These are phyloP conservation scores for Irpex sp. DNA, from an alignment of 1,284 basidiomycete genomes.

Conservation along the genomic window DNA sequence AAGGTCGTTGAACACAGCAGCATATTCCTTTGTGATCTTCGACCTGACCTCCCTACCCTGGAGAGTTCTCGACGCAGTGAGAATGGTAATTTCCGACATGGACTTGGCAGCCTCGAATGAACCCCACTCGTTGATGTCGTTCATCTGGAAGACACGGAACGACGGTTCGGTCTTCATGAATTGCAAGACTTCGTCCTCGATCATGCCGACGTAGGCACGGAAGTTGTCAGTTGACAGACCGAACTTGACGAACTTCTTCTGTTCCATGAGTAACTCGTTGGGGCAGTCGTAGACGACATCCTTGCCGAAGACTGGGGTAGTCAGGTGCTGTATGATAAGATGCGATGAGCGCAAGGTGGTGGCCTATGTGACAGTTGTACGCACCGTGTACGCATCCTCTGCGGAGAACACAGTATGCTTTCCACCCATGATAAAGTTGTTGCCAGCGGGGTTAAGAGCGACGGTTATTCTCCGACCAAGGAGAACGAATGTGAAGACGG, in stretches of 20 bases:
- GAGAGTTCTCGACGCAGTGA: slow-evolving; percentile 90
- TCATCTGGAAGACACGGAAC: slow-evolving; percentile 60
- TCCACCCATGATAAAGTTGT: slow-evolving; percentile 93
- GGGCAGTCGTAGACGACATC: slow-evolving; percentile 98
- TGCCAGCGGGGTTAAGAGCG: slow-evolving; percentile 88
- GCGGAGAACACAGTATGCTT: slow-evolving; percentile 91
- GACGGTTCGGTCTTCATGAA: slow-evolving; percentile 62
- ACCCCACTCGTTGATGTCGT: slow-evolving; percentile 69
- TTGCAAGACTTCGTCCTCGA: slow-evolving; percentile 78
- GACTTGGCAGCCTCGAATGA: slow-evolving; percentile 71
- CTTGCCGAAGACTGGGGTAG: slow-evolving; percentile 93
- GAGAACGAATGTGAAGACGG: slow-evolving; percentile 93
- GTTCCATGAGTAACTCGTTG: slow-evolving; percentile 97
- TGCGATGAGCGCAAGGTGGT: not conserved
- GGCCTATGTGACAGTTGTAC: not conserved
- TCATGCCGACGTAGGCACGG: slow-evolving; percentile 87
- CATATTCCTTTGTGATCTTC: slow-evolving; percentile 80
- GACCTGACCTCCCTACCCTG: slow-evolving; percentile 90
- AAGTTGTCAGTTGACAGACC: slow-evolving; percentile 93
- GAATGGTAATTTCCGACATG: slow-evolving; percentile 91
- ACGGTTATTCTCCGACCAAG: slow-evolving; percentile 91
- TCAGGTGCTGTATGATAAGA: slow-evolving; percentile 71
- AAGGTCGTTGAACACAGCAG: slow-evolving; percentile 84
- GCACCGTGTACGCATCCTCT: slow-evolving; percentile 93
- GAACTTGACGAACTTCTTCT: slow-evolving; percentile 97